Evolutionary conservation across 148 eudicot species (phyloP), one percentile per base, ranked within the genome.

Genomic region (Persicaria maculosa): DNA sequence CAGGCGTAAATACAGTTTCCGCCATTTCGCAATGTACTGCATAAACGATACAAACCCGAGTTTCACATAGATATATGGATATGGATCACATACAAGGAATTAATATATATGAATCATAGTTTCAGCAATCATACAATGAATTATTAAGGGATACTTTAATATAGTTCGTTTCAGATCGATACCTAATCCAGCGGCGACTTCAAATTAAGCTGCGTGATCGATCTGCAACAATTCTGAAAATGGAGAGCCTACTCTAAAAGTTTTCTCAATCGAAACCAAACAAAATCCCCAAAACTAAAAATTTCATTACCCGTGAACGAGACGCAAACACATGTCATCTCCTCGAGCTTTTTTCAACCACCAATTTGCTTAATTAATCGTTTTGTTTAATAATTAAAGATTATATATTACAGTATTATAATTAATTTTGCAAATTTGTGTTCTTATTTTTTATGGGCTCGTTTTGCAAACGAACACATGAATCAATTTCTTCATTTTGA

Each of bases 1-100:
- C 81, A 68, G 89, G 88, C 48, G 88, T 75, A 74, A 94, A 91
- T 44, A 82, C 90, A 53, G 89, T 84, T 78, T 76, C 89, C 72
- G 74, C 91, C 31, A 19, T 57, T 17, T 11, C 19, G 62, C 31
- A 57, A 57, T 57, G 17, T 19, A 57, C 62, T 57, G 58, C 62
- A 57, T 19, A 19, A 6, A 6, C 62, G 6, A 55, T 55, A 17
- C 40, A 31, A 31, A 31, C 3, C 40, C 40, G 3, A 31, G 40
- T 31, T 31, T 31, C 40, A 1, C 40, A 31, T 31, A 31, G 40
- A 31, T 22, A 22, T 31, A 55, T 55, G 53, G 14, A 10, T 10
- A 50, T 50, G 14, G 53, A 15, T n/a, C n/a, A n/a, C n/a, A n/a
- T 10, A 50, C 15, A 11, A 50, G 14, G 14, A 50, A n/a, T n/a